Evolutionary conservation across 2,329 filamentous ascomycete species (phyloP), one percentile per base, ranked within the genome.

Genomic region (Dothideomycetes sp.): DNA sequence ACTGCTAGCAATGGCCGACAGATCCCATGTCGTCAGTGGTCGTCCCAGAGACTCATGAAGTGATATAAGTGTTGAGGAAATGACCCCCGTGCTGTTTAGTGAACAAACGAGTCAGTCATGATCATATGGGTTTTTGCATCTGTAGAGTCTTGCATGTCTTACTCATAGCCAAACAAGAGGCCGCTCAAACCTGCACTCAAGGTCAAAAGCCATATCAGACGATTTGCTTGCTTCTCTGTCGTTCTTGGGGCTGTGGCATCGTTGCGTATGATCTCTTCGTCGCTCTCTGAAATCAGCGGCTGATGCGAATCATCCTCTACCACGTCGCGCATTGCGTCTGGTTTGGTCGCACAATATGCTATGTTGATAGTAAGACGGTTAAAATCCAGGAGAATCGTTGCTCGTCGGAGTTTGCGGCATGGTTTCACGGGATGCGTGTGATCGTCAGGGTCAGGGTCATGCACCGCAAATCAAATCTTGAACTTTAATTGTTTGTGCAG

Each of bases 141-240:
- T 29, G 50, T 43, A 44, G 38, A n/a, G n/a, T n/a, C n/a, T n/a
- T n/a, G n/a, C 27, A 35, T 4, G 10, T 28, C 38, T 28, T 13
- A 41, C 38, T 79, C 75, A 52, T 76, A 79, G 42, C 75, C 75
- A 58, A 79, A 79, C 12, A 79, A 56, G 11, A 78, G 57, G 3
- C 74, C 74, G 36, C 68, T 72, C 11, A 78, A 65, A 4, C 73
- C 72, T 5, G 74, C 74, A 16, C 73, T 70, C 31, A 75, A 61
- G 0, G 73, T 76, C 36, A 78, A 57, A 4, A 62, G 59, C 68
- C 31, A 44, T 7, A 44, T 37, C 10, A 38, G 4, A 5, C 31
- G 12, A 13, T 33, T 29, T 3, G 29, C 41, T 23, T 33, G n/a
- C 12, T 15, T 11, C 16, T 11, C 15, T 8, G 37, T 19, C 20